Base-by-base conservation (phyloP, 768 basidiomycete species). In the Lactarius trivialis region DNA sequence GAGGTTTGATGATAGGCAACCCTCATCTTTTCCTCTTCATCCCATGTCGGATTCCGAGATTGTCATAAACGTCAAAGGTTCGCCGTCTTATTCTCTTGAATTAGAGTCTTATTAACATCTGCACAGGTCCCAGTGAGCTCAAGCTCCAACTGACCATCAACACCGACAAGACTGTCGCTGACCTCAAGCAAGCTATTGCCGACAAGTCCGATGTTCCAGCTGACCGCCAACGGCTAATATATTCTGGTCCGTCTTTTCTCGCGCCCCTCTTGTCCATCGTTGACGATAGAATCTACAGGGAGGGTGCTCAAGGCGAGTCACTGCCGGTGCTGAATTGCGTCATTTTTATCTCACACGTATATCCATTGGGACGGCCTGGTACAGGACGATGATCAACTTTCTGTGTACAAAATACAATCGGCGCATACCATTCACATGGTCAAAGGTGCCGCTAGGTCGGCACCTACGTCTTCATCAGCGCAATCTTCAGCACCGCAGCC, bases 381-480 rank as follows among this genome's bases (percentile, higher is more conserved):
- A 56, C 69, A 93, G 86, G 91, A 93, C 67, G 93, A 96, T 55
- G 93, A 98, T 69, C 70, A 73, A 14, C 77, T 97, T 11, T 85
- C 88, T 1, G 78, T 79, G 8, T 97, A 97, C 82, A 96, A 97
- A 79, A 93, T 97, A 61, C 89, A 91, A 70, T 83, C 88, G 0
- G 80, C 82, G 3, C 91, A 97, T 71, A 94, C 93, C 0, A 85
- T 95, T 45, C 93, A 93, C 72, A 93, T 93, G 90, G 94, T 94
- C 69, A 96, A 95, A 72, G 90, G 91, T 26, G 85, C 82, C 11
- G 79, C 86, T 1, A 81, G 86, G 8, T 53, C 71, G 1, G 62
- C 72, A 2, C 36, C 56, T 30, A 19, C 66, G 8, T 69, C 74
- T 2, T 58, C 75, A 17, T 63, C 77, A 1, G 71, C 83, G 21